Evolutionary conservation across 345 rosid species (phyloP), one percentile per base, ranked within the genome.

Genomic region (Abelmoschus esculentus): DNA sequence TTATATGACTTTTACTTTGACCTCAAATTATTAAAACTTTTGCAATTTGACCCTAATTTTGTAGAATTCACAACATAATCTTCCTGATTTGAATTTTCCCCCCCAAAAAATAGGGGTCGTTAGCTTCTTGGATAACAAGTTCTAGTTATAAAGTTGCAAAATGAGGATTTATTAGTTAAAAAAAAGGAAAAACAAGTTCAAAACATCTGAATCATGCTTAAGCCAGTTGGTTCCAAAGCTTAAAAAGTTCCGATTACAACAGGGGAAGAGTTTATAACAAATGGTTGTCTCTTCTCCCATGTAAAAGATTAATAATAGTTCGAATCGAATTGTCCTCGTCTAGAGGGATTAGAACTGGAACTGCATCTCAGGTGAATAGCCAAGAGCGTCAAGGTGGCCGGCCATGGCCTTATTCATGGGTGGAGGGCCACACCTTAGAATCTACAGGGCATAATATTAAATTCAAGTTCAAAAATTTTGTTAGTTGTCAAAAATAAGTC

Each of bases 351-450:
- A 95, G 88, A 95, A 95, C 80, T 95, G 96, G 88, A 95, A 95
- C 77, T 79, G 90, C 98, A 92, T 96, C 70, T 87, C 97, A n/a
- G 92, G 72, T 8, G 87, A 11, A 71, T 95, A 96, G 15, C 78
- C 96, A 26, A 96, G 85, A 71, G 83, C 86, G 0, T 96, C 98
- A 52, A 96, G 86, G 78, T 92, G 92, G 50, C 79, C 90, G 28
- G 87, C 92, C 96, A 91, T 90, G 82, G 98, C 99, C 79, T 86
- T 91, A 93, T 95, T 95, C 99, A 90, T 95, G 0, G 96, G 97
- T 22, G 99, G 96, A 2, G 98, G 96, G 14, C 99, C 99, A 19
- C 98, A 91, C 79, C 96, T 88, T 73, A 95, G 82, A 67, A 95
- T 76, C 99, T 95, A 82, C 71, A 80, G 14, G 69, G 9, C 18